Base-by-base conservation (phyloP, 441 rosid species). In the Corymbia citriodora region DNA sequence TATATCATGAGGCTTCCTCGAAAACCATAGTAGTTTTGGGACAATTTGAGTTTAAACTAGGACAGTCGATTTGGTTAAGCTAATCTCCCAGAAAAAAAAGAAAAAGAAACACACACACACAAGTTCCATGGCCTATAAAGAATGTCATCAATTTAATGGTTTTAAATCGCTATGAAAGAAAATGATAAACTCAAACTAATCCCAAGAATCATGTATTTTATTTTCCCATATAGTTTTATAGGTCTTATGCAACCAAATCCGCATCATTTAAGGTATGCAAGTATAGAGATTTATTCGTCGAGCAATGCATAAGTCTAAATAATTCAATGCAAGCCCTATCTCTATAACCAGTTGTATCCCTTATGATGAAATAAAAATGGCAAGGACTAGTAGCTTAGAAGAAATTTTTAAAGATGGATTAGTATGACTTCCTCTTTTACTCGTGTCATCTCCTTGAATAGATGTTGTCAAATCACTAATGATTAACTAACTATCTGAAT, bases 271-370 rank as follows among this genome's bases (percentile, higher is more conserved):
- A 59, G 4, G 63, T 29, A 23, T 59, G 63, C 63, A 59, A 1
- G 0, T 10, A 2, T 59, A 23, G 0, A 59, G 7, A 59, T 59
- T 0, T 23, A 23, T 59, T 59, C n/a, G 7, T 23, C 10, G 14
- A 59, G 10, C 63, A 23, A 59, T 2, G n/a, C 63, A 25, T 2
- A 59, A 1, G 29, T 59, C 7, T 10, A 23, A 59, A 59, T 59
- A 57, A 59, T 3, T 59, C 63, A 2, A 23, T 10, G 63, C 63
- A 59, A 23, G n/a, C 23, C 63, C n/a, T 59, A 3, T 59, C 1
- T 59, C 63, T 59, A 59, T 57, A 59, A 59, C 0, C 1, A 2
- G 63, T 6, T 10, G 7, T 59, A 59, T 59, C 63, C 63, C n/a
- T 59, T 10, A 1, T 5, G 29, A 59, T 59, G n/a, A 4, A 14